Evolutionary conservation across 768 basidiomycete genomes (phyloP), one percentile per base, ranked within the genome.

Genomic region (Piloderma croceum): DNA sequence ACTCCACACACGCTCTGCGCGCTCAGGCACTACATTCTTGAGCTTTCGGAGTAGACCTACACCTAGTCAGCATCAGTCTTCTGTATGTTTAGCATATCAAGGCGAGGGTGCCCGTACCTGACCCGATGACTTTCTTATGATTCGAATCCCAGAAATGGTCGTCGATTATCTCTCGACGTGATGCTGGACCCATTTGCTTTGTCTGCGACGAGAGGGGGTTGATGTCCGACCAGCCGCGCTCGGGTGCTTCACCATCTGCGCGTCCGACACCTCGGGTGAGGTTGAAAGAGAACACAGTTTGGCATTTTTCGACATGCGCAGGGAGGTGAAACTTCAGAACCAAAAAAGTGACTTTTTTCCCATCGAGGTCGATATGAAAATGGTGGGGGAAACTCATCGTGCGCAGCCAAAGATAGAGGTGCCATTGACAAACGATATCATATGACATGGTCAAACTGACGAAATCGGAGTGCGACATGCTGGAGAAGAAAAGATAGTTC

Each of bases 321-420:
- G 51, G 46, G 6, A 65, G 50, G 31, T 70, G 69, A 24, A 63
- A 67, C 42, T 69, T 69, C 0, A 63, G 69, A 1, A 70, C 44
- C 3, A 60, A 31, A 9, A 36, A 59, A 3, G 15, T 18, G 19
- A 44, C 41, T 19, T 11, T 24, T 7, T 38, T 18, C 10, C 21
- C 20, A 3, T 25, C 12, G 18, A 38, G 18, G n/a, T n/a, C n/a
- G 6, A 42, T 6, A 7, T 33, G 37, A 5, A 47, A 25, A 15
- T 27, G 18, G 38, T 15, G 37, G 15, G 27, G 27, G 15, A 29
- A 29, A 15, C 15, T 33, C 6, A 23, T 41, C 43, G 41, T 32
- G 12, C 27, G 22, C 2, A 11, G 19, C 27, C 13, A 24, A 5
- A 51, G 39, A 2, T 51, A 42, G 31, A 37, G 43, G 22, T 25